A percentile compares a stretch with the other conserved stretches of the same genome.
Evolutionary conservation across 441 rosid genomes (phyloP).

Genomic region (Aquilaria agallochum): DNA sequence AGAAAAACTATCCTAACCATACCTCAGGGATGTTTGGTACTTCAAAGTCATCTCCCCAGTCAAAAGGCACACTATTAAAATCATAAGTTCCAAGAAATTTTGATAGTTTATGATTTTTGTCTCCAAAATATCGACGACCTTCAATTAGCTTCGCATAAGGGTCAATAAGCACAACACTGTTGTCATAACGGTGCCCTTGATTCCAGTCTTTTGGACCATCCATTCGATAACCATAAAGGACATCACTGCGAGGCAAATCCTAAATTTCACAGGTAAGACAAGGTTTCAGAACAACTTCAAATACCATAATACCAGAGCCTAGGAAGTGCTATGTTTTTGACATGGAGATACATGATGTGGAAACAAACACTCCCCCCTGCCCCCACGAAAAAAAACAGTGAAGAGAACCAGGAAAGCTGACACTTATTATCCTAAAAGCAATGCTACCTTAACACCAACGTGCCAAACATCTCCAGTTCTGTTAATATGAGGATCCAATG

Average conservation of each 20-base stretch:
- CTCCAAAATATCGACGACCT: constrained; percentile 77
- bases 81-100: constrained; percentile 84
- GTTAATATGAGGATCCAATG: constrained; percentile 39
- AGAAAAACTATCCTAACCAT: constrained; percentile 15
- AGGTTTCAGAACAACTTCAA: constrained; percentile 13
- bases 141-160: constrained; percentile 90
- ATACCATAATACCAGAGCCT: no score
- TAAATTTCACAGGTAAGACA: constrained; percentile 20
- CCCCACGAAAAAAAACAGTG: no score
- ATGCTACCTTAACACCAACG: constrained; percentile 70
- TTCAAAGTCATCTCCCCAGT: constrained; percentile 79
- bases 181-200: constrained; percentile 85
- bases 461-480: constrained; percentile 95
- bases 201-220: constrained; percentile 86
- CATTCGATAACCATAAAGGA: constrained; percentile 79
- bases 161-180: constrained; percentile 62
- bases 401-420: background rate
- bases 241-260: constrained; percentile 73
- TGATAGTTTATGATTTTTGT: constrained; percentile 48
- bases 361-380: background rate
- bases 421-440: constrained; percentile 10
- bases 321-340: no score
- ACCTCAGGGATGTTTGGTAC: constrained; percentile 88
- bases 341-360: constrained; percentile 1
- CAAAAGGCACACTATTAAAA: constrained; percentile 70